Base-by-base conservation (phyloP, 306 rosid genomes). In the Medicago arabica region DNA sequence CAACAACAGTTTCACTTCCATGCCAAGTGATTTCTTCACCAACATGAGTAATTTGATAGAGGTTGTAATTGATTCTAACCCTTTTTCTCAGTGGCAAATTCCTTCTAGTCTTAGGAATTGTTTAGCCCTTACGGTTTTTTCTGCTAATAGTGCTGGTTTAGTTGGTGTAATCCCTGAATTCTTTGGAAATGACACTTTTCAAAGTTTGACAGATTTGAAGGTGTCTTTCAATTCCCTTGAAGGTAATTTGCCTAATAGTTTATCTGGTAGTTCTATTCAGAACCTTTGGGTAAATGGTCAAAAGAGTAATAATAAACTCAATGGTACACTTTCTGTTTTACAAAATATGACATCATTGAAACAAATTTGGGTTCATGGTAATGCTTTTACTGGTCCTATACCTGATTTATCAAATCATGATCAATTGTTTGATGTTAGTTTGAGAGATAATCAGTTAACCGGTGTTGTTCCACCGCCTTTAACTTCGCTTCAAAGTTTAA, bases 391-490 rank as follows among this genome's bases (percentile, higher is more conserved):
- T 0, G 97, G 99, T 74, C 96, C 96, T 15, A 81, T 95, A 61
- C 97, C 99, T 0, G 97, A 95, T 36, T 57, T 90, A 0, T 79
- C 96, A 0, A 83, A 82, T 31, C 84, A 76, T 11, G 63, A 17
- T 21, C 62, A 46, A 4, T 78, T 95, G 11, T 7, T 0, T 23
- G 67, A 55, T 17, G 78, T 86, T 46, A 85, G 83, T 76, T 70
- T 92, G 55, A 84, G 96, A 81, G 93, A 90, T 62, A 92, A 92
- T 71, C 74, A 75, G 43, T 71, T 94, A 13, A 91, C 97, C 2
- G 98, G 97, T 12, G 72, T 89, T 74, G 96, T 95, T 78, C 97
- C 98, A 0, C 12, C 72, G 0, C 83, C 97, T 19, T 82, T 95
- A 66, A 16, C 17, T 75, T 57, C 49, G 69, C 88, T 91, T 75